Evolutionary conservation across 2,329 filamentous ascomycete genomes (phyloP).

Genomic region (Trichoderma koningiopsis): DNA sequence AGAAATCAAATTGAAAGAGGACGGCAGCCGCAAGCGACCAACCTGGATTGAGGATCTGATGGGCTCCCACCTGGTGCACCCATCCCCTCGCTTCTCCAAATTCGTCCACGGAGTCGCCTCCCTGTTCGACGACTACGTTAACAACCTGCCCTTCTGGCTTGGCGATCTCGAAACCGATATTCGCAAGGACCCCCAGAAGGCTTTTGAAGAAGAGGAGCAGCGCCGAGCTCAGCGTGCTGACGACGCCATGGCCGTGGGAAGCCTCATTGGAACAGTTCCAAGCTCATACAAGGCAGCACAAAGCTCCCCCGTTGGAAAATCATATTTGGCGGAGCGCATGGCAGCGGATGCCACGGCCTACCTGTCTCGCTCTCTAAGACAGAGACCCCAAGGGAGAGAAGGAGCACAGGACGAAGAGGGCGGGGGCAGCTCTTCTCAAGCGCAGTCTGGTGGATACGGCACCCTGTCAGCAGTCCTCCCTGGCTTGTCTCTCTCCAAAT

Average conservation of each 20-base stretch:
- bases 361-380: conserved; percentile 35
- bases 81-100: conserved; percentile 89
- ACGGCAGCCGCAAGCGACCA: conserved; percentile 66
- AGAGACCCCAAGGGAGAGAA: conserved; percentile 31
- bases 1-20: conserved; percentile 85
- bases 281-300: conserved; percentile 59
- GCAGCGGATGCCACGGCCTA: conserved; percentile 47
- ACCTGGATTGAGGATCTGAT: conserved; percentile 92
- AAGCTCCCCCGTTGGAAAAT: conserved; percentile 69
- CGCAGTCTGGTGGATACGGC: conserved; percentile 47
- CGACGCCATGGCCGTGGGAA: conserved; percentile 87
- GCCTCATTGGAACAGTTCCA: conserved; percentile 68
- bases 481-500: conserved; percentile 78
- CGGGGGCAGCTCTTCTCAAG: conserved; percentile 40
- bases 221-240: conserved; percentile 78
- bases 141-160: conserved; percentile 95
- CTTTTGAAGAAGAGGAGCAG: conserved; percentile 90
- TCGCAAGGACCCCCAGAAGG: conserved; percentile 84
- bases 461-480: conserved; percentile 75
- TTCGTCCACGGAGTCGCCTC: conserved; percentile 92
- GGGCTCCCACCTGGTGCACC: conserved; percentile 87
- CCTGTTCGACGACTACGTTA: conserved; percentile 94
- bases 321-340: conserved; percentile 61
- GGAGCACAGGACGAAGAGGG: conserved; percentile 38
- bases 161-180: conserved; percentile 91